Percentiles rank a stretch among this genome's conserved stretches.
Conservation (phyloP, 352 stramenopile genomes). For the Phytopythium helicoides region DNA sequence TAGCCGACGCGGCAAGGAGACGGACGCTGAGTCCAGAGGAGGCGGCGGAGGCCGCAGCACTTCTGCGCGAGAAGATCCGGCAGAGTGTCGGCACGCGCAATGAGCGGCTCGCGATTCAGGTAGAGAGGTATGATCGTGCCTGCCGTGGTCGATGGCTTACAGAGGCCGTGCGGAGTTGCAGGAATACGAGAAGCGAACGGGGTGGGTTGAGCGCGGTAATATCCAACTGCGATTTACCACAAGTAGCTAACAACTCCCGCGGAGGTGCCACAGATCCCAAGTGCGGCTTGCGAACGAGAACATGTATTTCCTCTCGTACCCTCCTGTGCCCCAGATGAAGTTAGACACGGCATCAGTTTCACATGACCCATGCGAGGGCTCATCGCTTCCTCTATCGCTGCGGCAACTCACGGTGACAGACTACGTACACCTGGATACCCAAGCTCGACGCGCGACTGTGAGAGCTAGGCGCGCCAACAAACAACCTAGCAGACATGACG, state of each 20-base stretch:
- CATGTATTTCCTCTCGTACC: conserved; percentile 68
- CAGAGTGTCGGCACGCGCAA: conserved; percentile 68
- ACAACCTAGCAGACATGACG: conserved; percentile 6
- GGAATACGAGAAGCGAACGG: conserved; percentile 62
- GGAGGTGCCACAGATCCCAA: too few species aligned
- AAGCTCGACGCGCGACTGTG: background rate
- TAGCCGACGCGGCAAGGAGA: conserved; percentile 37
- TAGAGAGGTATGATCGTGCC: conserved; percentile 8
- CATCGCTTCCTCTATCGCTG: background rate
- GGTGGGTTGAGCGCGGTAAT: too few species aligned
- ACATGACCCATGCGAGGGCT: background rate
- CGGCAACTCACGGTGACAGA: conserved; percentile 7
- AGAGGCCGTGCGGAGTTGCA: conserved; percentile 6
- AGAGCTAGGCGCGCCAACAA: background rate
- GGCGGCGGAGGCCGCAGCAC: conserved; percentile 30
- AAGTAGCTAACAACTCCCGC: too few species aligned
- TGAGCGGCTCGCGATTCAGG: conserved; percentile 56
- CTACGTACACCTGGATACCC: conserved; percentile 23
- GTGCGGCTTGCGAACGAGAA: conserved; percentile 70
- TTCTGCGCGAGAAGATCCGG: conserved; percentile 58
- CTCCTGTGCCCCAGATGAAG: conserved; percentile 8
- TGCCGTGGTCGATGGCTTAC: background rate
- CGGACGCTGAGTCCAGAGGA: conserved; percentile 38
- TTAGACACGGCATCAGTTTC: background rate
- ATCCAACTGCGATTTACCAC: too few species aligned